Conservation (phyloP, 371 early-diverging fungal genomes). For the Rhizopus arrhizus region DNA sequence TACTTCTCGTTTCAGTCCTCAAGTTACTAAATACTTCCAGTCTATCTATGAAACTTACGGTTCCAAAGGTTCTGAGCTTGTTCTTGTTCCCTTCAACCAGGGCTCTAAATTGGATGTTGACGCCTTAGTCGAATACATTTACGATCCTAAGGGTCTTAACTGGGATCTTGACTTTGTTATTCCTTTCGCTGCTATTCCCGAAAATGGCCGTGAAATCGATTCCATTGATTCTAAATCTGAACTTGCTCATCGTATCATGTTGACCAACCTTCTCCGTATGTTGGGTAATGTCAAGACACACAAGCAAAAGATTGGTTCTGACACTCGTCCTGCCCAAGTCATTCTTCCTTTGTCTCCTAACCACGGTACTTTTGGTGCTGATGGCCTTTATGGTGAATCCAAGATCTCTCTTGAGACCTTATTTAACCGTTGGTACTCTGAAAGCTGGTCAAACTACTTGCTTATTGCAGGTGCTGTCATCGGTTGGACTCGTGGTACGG, state of each 20-base stretch:
- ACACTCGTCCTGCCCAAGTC: constrained; percentile 90
- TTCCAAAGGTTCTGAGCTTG: constrained; percentile 82
- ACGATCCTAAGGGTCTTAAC: constrained; percentile 82
- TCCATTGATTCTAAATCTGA: constrained; percentile 86
- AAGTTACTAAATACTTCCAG: constrained; percentile 87
- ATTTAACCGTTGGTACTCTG: constrained; percentile 91
- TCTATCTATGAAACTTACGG: constrained; percentile 84
- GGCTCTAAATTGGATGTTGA: constrained; percentile 86
- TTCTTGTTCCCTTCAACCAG: constrained; percentile 96
- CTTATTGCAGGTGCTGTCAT: constrained; percentile 92
- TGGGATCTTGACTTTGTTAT: constrained; percentile 94
- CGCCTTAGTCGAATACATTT: constrained; percentile 83
- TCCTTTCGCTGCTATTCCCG: constrained; percentile 95
- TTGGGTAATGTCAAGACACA: constrained; percentile 84
- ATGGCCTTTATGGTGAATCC: constrained; percentile 94
- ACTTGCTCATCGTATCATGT: constrained; percentile 90
- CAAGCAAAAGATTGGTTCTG: constrained; percentile 76
- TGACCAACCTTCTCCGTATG: constrained; percentile 85
- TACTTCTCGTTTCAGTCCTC: constrained; percentile 88
- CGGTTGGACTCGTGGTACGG: constrained; percentile 98
- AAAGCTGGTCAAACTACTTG: constrained; percentile 89
- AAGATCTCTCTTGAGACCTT: constrained; percentile 92
- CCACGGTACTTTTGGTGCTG: constrained; percentile 93
- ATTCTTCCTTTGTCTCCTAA: constrained; percentile 94
- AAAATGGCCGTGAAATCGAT: constrained; percentile 87